These are phyloP conservation scores for Colletotrichum chlorophyti DNA, from an alignment of 2,329 filamentous ascomycete species.

Conservation along the genomic window DNA sequence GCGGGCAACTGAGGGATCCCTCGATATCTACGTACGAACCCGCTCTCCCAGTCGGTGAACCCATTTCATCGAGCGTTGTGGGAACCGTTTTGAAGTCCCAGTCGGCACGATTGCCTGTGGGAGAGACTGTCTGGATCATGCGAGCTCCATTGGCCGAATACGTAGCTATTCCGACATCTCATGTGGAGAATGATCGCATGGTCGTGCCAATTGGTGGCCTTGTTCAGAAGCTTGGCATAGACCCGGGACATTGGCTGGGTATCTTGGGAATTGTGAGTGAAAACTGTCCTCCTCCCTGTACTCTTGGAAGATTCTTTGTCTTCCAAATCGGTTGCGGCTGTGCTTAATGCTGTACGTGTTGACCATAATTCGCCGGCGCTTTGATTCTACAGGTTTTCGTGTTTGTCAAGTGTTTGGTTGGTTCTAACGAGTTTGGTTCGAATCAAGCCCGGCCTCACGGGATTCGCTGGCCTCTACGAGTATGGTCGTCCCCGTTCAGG, in stretches of 20 bases:
- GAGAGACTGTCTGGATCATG: not conserved
- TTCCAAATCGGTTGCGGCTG: no score
- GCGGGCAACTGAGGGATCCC: conserved; percentile 69
- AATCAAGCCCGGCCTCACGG: conserved; percentile 72
- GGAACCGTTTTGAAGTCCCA: not conserved
- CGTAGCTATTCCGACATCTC: no score
- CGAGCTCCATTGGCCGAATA: not conserved
- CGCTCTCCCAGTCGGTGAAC: not conserved
- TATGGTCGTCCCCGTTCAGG: conserved; percentile 79
- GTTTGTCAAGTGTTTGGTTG: no score
- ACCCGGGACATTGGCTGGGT: conserved; percentile 69
- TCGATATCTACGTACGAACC: not conserved
- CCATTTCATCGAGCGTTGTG: not conserved
- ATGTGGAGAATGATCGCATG: not conserved
- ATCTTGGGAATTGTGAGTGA: conserved; percentile 71
- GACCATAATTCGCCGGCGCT: no score
- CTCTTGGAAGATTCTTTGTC: no score
- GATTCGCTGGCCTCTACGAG: conserved; percentile 76
- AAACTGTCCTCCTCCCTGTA: no score
- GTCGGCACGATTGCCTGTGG: not conserved
- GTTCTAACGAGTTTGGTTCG: no score
- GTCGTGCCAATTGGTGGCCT: not conserved
- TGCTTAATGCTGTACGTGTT: no score
- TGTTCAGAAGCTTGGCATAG: conserved; percentile 48
- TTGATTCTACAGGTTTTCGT: no score